phyloP scores from a whole-genome alignment of 163 green algal genomes.

The Coccomyxa subellipsoidea region DNA sequence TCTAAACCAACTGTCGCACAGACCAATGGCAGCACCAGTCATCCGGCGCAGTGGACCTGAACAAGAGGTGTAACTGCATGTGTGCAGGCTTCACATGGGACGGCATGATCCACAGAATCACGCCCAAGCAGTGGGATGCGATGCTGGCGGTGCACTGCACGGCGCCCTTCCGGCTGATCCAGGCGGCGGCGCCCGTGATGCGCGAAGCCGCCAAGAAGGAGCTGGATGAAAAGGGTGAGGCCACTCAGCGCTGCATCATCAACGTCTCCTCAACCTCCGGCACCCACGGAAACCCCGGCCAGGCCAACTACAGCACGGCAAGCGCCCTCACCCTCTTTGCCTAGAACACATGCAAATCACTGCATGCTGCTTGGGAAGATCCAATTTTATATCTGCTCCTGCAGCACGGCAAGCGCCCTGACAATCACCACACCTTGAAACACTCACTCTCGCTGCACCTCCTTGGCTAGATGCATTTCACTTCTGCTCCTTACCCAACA shows the following conservation, averaged over 20 bases:
- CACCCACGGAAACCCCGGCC: slow-evolving; percentile 76
- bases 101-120: slow-evolving; percentile 83
- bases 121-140: slow-evolving; percentile 71
- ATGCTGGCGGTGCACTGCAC: slow-evolving; percentile 74
- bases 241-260: slow-evolving; percentile 68
- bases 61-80: neutral
- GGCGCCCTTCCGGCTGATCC: slow-evolving; percentile 23
- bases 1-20: too few relatives aligned
- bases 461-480: too few relatives aligned
- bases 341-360: too few relatives aligned
- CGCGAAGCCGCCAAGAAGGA: slow-evolving; percentile 72
- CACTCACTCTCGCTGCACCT: too few relatives aligned
- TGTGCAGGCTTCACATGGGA: slow-evolving; percentile 85
- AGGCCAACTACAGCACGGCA: slow-evolving; percentile 70
- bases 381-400: too few relatives aligned
- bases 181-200: slow-evolving; percentile 65
- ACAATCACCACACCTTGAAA: too few relatives aligned
- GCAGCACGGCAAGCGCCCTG: too few relatives aligned
- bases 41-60: neutral
- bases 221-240: slow-evolving; percentile 35
- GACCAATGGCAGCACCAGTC: too few relatives aligned
- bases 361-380: too few relatives aligned
- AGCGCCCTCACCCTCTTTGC: neutral
- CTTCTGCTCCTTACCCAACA: too few relatives aligned
- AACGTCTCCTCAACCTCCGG: slow-evolving; percentile 81